Evolutionary conservation across 768 basidiomycete genomes (phyloP).

Genomic region (Solioccasus polychromus): DNA sequence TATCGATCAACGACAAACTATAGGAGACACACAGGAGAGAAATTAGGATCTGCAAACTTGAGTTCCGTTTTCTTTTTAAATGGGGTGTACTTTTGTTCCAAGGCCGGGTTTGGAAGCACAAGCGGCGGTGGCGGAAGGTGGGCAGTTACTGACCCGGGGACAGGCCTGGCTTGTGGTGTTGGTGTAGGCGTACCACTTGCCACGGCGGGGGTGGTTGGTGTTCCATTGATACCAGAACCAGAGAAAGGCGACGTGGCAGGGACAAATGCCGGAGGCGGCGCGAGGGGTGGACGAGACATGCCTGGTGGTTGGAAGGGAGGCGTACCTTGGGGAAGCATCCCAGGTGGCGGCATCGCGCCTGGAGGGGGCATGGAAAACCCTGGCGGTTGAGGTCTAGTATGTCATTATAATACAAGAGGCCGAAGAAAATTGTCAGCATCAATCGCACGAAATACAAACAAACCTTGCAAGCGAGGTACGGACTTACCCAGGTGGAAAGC

Average conservation of each 20-base stretch:
- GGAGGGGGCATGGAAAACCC: conserved; percentile 52
- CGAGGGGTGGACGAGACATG: conserved; percentile 33
- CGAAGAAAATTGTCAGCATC: conserved; percentile 20
- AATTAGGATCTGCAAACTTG: conserved; percentile 75
- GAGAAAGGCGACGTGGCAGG: conserved; percentile 32
- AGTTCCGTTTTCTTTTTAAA: conserved; percentile 76
- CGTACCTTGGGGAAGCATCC: conserved; percentile 36
- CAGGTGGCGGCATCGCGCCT: conserved; percentile 35
- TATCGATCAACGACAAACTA: not conserved
- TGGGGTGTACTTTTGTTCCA: conserved; percentile 64
- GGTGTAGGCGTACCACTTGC: conserved; percentile 28
- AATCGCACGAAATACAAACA: conserved; percentile 12
- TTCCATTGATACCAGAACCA: conserved; percentile 22
- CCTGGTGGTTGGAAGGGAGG: conserved; percentile 39
- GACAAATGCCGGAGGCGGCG: conserved; percentile 37
- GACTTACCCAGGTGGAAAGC: conserved; percentile 58
- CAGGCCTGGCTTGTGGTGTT: not conserved
- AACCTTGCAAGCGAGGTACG: conserved; percentile 10
- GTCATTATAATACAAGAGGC: conserved; percentile 7
- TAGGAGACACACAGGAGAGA: conserved; percentile 53
- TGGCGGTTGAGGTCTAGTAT: conserved; percentile 46
- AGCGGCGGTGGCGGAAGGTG: conserved; percentile 29
- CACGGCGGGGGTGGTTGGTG: conserved; percentile 12
- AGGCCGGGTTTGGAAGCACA: conserved; percentile 52
- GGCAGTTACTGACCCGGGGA: conserved; percentile 21